Evolutionary conservation across 768 basidiomycete species (phyloP).

Genomic region (Pulveroboletus sp.): DNA sequence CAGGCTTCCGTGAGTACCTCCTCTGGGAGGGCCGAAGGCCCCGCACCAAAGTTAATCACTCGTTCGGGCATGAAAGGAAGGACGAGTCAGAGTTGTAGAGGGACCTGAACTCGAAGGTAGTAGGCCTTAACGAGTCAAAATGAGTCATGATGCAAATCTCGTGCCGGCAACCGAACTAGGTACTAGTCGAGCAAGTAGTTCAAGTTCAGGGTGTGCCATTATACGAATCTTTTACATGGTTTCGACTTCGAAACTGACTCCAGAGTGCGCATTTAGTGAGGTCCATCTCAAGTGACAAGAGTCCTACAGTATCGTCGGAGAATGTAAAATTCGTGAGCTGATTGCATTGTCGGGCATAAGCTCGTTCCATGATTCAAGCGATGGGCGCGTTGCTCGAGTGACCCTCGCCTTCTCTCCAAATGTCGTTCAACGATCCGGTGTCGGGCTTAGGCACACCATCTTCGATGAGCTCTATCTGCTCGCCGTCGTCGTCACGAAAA

Average conservation of each 20-base stretch:
- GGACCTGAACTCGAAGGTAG: not conserved
- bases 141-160: too few species aligned
- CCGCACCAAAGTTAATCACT: constrained; percentile 89
- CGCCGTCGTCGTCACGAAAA: constrained; percentile 18
- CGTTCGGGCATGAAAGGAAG: too few species aligned
- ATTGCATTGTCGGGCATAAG: not conserved
- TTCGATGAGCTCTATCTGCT: constrained; percentile 27
- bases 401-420: constrained; percentile 34
- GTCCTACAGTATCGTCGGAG: not conserved
- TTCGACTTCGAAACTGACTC: not conserved
- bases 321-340: not conserved
- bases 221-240: too few species aligned
- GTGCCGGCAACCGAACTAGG: too few species aligned
- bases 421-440: constrained; percentile 3
- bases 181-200: too few species aligned
- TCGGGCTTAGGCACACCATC: constrained; percentile 10
- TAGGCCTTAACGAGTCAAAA: not conserved
- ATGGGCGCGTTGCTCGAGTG: constrained; percentile 19
- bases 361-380: constrained; percentile 4
- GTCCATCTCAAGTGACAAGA: not conserved
- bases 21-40: constrained; percentile 90
- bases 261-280: not conserved
- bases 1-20: constrained; percentile 82
- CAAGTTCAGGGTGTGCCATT: too few species aligned
- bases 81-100: too few species aligned